Evolutionary conservation across 768 basidiomycete species (phyloP).

Genomic region (Tricholomella constricta): DNA sequence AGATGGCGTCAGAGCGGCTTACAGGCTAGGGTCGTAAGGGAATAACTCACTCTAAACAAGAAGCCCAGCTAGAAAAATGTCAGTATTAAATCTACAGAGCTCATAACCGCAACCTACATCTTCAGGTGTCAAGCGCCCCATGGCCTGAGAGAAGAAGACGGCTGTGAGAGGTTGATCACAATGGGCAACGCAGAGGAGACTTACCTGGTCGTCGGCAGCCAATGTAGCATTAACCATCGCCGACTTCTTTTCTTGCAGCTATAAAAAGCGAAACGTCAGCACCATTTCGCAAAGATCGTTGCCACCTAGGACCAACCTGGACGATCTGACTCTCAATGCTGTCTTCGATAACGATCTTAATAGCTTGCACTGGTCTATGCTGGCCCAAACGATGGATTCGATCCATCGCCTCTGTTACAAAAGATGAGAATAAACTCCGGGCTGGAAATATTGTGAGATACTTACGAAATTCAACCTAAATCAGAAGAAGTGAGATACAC

Average conservation of each 20-base stretch:
- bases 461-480: slow-evolving; percentile 78
- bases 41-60: slow-evolving; percentile 51
- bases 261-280: background rate
- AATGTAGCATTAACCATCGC: slow-evolving; percentile 93
- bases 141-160: slow-evolving; percentile 53
- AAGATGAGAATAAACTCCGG: background rate
- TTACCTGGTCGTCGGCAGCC: slow-evolving; percentile 76
- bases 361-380: slow-evolving; percentile 88
- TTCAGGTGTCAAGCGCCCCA: slow-evolving; percentile 91
- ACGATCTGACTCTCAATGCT: slow-evolving; percentile 96
- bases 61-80: slow-evolving; percentile 47
- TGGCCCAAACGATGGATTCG: slow-evolving; percentile 97
- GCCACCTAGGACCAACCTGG: slow-evolving; percentile 49
- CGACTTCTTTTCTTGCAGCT: slow-evolving; percentile 96
- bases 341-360: slow-evolving; percentile 94
- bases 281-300: background rate
- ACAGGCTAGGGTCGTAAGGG: background rate
- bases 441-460: slow-evolving; percentile 7
- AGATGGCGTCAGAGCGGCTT: background rate
- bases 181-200: slow-evolving; percentile 23
- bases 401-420: slow-evolving; percentile 87
- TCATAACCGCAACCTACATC: slow-evolving; percentile 42
- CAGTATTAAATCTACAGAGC: slow-evolving; percentile 5
- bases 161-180: background rate
- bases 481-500: background rate